Conservation (phyloP, 371 early-diverging fungal genomes). For the Apophysomyces elegans region DNA sequence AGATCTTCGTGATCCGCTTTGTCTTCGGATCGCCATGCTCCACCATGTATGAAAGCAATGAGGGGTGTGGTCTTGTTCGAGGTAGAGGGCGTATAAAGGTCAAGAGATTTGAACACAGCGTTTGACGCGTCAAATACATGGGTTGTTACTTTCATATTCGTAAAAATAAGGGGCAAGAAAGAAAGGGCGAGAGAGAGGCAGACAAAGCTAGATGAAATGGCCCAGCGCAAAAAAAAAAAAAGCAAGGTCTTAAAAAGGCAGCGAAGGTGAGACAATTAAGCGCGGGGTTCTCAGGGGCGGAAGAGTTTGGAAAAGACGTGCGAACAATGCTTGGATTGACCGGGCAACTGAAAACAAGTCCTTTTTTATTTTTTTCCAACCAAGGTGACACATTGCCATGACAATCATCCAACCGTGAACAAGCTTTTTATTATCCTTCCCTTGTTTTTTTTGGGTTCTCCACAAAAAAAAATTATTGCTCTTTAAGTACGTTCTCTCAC, state of each 20-base stretch:
- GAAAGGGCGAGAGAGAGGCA: neutral
- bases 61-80: constrained; percentile 41
- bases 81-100: constrained; percentile 31
- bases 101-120: constrained; percentile 22
- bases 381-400: too few species aligned
- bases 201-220: neutral
- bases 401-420: neutral
- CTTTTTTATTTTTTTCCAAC: constrained; percentile 8
- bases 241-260: neutral
- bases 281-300: constrained; percentile 2
- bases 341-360: constrained; percentile 21
- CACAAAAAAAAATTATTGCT: neutral
- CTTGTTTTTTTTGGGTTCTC: neutral
- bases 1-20: constrained; percentile 61
- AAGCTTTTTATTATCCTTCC: neutral
- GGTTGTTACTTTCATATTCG: neutral
- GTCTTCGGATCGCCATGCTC: constrained; percentile 84
- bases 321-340: neutral
- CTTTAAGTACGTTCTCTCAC: neutral
- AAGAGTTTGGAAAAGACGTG: neutral
- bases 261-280: neutral
- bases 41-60: constrained; percentile 79
- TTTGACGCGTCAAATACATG: constrained; percentile 17
- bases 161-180: neutral
- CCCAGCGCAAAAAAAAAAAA: too few species aligned